Evolutionary conservation across 768 basidiomycete genomes (phyloP), one percentile per base, ranked within the genome.

Genomic region (Holtermannia corniformis): DNA sequence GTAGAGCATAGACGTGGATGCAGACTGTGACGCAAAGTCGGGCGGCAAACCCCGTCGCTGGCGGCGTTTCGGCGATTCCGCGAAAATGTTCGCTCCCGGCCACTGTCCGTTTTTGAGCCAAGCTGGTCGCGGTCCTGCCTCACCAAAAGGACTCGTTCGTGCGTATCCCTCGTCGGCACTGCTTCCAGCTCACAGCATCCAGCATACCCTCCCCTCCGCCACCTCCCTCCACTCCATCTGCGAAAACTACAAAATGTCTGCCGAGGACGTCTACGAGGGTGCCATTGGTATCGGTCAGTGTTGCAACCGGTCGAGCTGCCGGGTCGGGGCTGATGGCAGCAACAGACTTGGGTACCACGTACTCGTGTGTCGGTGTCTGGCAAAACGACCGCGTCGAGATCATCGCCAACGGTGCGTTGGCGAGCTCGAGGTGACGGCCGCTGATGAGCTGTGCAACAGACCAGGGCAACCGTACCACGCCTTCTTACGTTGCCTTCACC

Each of bases 401-500:
- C 66, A 72, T 72, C 57, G 70, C 70, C 64, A 72, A 72, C 55
- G 70, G 60, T 61, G 22, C 45, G 56, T 64, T 42, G n/a, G 7
- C 21, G 14, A 37, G 20, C 16, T 27, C 41, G 43, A 43, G 37
- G 51, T 51, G 24, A 47, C 14, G 16, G 26, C 47, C 26, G n/a
- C 22, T 41, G 2, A 28, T 45, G 16, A 1, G 40, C 49, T 32
- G 56, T 49, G n/a, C 23, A 40, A 41, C 40, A 63, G 65, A 72
- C 68, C 74, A 97, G 85, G 93, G 93, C 66, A 95, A 96, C 82
- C 83, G 93, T 60, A 96, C 93, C 64, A 97, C 95, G 44, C 93
- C 93, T 44, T 99, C 93, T 70, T 99, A 99, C 76, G 95, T 99
- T 76, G 89, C 93, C 66, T 99, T 99, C 80, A 89, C 91, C 61